phyloP scores from a whole-genome alignment of 495 filamentous ascomycete species.

The Penicillium crystallinum region DNA sequence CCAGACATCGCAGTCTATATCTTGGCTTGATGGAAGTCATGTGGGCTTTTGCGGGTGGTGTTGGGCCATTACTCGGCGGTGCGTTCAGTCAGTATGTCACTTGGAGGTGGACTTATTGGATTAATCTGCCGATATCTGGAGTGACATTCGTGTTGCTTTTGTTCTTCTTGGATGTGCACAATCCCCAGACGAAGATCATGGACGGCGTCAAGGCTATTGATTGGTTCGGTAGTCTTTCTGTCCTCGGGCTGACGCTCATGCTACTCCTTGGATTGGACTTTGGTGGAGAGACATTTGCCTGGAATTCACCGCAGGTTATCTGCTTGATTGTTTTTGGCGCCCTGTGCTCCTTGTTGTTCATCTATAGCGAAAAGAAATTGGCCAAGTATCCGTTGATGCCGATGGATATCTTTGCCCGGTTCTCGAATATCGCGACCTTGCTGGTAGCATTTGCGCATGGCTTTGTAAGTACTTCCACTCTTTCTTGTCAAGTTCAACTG shows the following conservation, averaged over 20 bases:
- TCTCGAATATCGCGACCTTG: constrained; percentile 56
- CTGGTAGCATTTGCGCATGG: constrained; percentile 49
- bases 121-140: constrained; percentile 62
- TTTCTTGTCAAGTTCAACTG: not conserved
- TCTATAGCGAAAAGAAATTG: constrained; percentile 62
- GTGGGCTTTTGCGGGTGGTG: constrained; percentile 52
- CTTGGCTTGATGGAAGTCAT: constrained; percentile 51
- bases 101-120: constrained; percentile 71
- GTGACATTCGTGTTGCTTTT: constrained; percentile 53
- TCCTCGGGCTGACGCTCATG: constrained; percentile 70
- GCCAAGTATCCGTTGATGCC: constrained; percentile 78
- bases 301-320: constrained; percentile 68
- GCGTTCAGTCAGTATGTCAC: constrained; percentile 55
- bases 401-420: constrained; percentile 54
- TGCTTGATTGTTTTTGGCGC: constrained; percentile 72
- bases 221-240: constrained; percentile 64
- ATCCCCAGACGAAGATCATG: constrained; percentile 49
- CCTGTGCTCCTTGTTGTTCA: constrained; percentile 57
- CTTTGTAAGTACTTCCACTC: constrained; percentile 34
- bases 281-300: constrained; percentile 67
- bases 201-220: constrained; percentile 73
- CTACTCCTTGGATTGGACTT: constrained; percentile 72
- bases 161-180: constrained; percentile 55
- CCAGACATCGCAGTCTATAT: constrained; percentile 46
- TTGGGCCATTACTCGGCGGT: constrained; percentile 67